A percentile compares a stretch with the other conserved stretches of the same genome.
These are phyloP conservation scores for Calonectria crousiana DNA, from an alignment of 2,329 filamentous ascomycete genomes.

Conservation along the genomic window DNA sequence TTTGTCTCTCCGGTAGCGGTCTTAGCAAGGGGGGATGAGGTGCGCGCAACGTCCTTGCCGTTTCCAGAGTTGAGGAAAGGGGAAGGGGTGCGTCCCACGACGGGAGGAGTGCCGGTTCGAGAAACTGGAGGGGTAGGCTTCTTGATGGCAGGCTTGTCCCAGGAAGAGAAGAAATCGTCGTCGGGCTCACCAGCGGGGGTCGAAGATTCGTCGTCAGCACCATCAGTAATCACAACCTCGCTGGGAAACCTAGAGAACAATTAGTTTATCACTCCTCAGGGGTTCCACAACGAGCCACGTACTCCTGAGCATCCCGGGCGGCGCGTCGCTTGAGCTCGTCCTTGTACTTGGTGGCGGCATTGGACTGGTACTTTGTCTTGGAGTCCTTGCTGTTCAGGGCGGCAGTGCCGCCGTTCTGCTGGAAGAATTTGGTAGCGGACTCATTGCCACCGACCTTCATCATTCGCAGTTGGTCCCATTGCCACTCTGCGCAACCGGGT, in stretches of 20 bases:
- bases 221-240: slow-evolving; percentile 88
- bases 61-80: slow-evolving; percentile 87
- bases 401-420: slow-evolving; percentile 93
- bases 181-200: slow-evolving; percentile 88
- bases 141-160: slow-evolving; percentile 98
- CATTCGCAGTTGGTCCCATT: slow-evolving; percentile 96
- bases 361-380: slow-evolving; percentile 96
- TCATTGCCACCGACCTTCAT: slow-evolving; percentile 99
- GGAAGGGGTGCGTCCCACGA: slow-evolving; percentile 85
- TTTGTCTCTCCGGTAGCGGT: slow-evolving; percentile 65
- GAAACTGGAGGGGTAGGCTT: slow-evolving; percentile 94
- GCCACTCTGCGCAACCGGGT: slow-evolving; percentile 75
- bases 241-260: slow-evolving; percentile 75
- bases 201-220: slow-evolving; percentile 74
- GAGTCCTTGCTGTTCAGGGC: slow-evolving; percentile 96
- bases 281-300: slow-evolving; percentile 51
- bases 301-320: slow-evolving; percentile 87
- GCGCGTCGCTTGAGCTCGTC: slow-evolving; percentile 92
- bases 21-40: slow-evolving; percentile 84
- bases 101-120: slow-evolving; percentile 86
- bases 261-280: slow-evolving; percentile 36
- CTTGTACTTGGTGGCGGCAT: slow-evolving; percentile 96
- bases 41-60: slow-evolving; percentile 79
- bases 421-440: slow-evolving; percentile 98
- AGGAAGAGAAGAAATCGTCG: slow-evolving; percentile 98